A percentile compares a stretch with the other conserved stretches of the same genome.
phyloP scores from a whole-genome alignment of 441 rosid species.

The Flueggea neowawraea region DNA sequence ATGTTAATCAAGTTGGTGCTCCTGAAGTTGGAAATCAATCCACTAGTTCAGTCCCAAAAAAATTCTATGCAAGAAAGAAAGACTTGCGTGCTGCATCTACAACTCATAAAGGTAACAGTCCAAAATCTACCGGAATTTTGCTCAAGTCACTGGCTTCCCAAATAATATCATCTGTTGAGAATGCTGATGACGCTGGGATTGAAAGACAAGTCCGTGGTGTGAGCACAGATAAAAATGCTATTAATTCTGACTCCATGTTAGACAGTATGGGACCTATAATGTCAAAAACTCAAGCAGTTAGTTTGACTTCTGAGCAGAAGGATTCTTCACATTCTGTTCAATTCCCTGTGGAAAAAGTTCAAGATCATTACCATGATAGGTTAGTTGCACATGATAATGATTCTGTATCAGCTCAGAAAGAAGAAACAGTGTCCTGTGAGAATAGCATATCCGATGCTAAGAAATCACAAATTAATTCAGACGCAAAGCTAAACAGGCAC shows the following conservation, averaged over 20 bases:
- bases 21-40: constrained; percentile 19
- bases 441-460: constrained; percentile 16
- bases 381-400: not conserved
- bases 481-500: constrained; percentile 30
- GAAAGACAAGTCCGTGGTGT: constrained; percentile 27
- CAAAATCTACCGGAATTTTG: constrained; percentile 19
- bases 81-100: constrained; percentile 24
- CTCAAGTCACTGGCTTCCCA: constrained; percentile 26
- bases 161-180: constrained; percentile 23
- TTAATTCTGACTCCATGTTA: constrained; percentile 15
- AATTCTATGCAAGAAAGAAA: constrained; percentile 50
- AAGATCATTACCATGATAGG: not conserved
- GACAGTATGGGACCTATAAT: constrained; percentile 13
- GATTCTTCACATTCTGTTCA: constrained; percentile 11
- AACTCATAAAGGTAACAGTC: constrained; percentile 17
- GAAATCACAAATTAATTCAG: constrained; percentile 31
- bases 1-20: constrained; percentile 15
- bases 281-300: constrained; percentile 19
- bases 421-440: constrained; percentile 22
- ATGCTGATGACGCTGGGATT: constrained; percentile 17
- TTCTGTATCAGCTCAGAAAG: not conserved
- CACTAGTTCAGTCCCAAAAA: constrained; percentile 25
- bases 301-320: constrained; percentile 22
- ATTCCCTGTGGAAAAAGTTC: not conserved
- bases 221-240: constrained; percentile 16